Conservation (phyloP, 495 filamentous ascomycete genomes). For the Neurospora sp. region DNA sequence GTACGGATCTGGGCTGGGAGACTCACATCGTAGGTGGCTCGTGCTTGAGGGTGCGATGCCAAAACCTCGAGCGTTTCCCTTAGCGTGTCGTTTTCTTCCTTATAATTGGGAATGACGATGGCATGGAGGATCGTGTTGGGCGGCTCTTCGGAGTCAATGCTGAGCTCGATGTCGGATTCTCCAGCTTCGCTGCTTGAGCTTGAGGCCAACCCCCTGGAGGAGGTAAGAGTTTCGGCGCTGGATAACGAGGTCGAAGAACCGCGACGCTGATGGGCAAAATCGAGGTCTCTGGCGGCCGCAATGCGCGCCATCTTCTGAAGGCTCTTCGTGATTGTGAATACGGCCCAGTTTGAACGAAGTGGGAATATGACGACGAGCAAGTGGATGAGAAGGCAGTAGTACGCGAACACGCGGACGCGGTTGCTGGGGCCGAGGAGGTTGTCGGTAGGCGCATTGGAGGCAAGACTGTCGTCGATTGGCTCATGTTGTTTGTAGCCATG, state of each 20-base stretch:
- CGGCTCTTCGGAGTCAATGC: conserved; percentile 26
- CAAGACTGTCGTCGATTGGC: conserved; percentile 33
- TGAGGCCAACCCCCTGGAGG: conserved; percentile 34
- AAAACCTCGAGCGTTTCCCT: conserved; percentile 55
- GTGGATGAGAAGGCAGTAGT: conserved; percentile 45
- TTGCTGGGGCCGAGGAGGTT: conserved; percentile 23
- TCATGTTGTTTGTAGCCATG: conserved; percentile 36
- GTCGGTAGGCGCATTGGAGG: conserved; percentile 21
- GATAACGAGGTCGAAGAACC: conserved; percentile 41
- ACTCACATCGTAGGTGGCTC: conserved; percentile 56
- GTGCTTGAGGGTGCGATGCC: conserved; percentile 53
- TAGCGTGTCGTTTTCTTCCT: conserved; percentile 55
- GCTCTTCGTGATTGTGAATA: conserved; percentile 36
- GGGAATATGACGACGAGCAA: conserved; percentile 43
- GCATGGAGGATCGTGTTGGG: conserved; percentile 45
- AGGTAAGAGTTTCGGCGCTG: conserved; percentile 41
- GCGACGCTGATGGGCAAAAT: conserved; percentile 35
- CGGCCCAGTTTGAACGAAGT: conserved; percentile 42
- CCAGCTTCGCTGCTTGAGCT: conserved; percentile 38
- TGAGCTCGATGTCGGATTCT: conserved; percentile 32
- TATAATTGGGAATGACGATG: conserved; percentile 61
- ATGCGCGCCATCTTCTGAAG: conserved; percentile 28
- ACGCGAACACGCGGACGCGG: conserved; percentile 36
- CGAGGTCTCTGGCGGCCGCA: conserved; percentile 32
- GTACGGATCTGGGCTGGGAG: neutral